Evolutionary conservation across 2,329 filamentous ascomycete species (phyloP), one percentile per base, ranked within the genome.

Genomic region (Cryphonectria naterciae): DNA sequence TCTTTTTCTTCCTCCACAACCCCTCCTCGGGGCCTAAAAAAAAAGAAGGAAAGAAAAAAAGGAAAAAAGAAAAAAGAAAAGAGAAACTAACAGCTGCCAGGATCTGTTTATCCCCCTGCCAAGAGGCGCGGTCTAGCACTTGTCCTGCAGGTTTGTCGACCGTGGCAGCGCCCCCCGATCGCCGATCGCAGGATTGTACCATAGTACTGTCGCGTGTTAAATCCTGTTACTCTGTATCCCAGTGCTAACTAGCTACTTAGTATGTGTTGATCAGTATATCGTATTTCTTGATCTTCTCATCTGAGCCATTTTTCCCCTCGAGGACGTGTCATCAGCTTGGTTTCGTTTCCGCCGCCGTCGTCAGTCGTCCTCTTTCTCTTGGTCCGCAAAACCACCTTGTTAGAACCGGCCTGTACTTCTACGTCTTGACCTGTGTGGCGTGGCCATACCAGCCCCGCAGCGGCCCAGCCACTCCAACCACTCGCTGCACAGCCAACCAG

Each of bases 171-270:
- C n/a, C 22, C 22, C 46, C 46, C 15, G 17, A 35, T 58, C 61
- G 49, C 49, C 68, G 68, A 64, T 65, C 61, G 46, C 46, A n/a
- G 46, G 46, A n/a, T 3, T 8, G 46, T 10, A 49, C 22, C 46
- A 49, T 49, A 49, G 46, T 11, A 49, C 43, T 22, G 43, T 49
- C 37, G 41, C 22, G 43, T 17, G 25, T 56, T 25, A 28, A 58
- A 58, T 58, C 54, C 54, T 58, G 54, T 58, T 32, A 17, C n/a
- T 56, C 37, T 49, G 17, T 49, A 8, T 49, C 22, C 46, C 46
- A 49, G 46, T 49, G 46, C 46, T 22, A 22, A 17, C 43, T 46
- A 22, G 10, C 43, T n/a, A 49, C 46, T 32, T 41, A 65, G 68
- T 32, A 65, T 69, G 49, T 52, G 67, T 35, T 32, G 25, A 58